Evolutionary conservation across 179 eudicot species (phyloP), one percentile per base, ranked within the genome.

Genomic region (Heliamphora pulchella): DNA sequence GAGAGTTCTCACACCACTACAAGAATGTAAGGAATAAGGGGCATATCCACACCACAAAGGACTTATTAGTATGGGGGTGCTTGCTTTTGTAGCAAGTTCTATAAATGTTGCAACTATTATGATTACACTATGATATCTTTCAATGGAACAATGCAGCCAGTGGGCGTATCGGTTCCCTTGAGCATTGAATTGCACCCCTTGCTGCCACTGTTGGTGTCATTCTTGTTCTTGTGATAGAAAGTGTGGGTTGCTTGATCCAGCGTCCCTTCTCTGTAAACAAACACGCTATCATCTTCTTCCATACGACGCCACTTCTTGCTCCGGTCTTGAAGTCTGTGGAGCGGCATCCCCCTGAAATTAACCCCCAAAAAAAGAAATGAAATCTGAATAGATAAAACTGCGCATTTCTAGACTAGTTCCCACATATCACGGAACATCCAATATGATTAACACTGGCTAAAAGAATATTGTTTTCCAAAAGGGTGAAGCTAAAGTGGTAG

Each of bases 231-330:
- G 50, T 74, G 66, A 65, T 83, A 81, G 10, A 39, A 3, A 7
- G 77, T 46, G 73, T 65, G 57, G 13, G 78, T 55, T 15, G 77
- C 76, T 83, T 79, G 86, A 67, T 88, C 90, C 5, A 86, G 72
- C 1, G 90, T 88, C 83, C 87, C 89, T 39, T 83, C 85, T 83
- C 85, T 84, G 62, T 86, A 88, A 0, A 88, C 88, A 79, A 79
- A 86, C n/a, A 84, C 64, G 15, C 81, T 83, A 22, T 85, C 89
- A 18, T 80, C 83, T 48, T 78, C 85, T 8, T 81, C 84, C 86
- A 88, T 86, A 6, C 87, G 78, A 5, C 78, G 76, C 73, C 84
- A 88, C 80, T 74, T 81, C 81, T 71, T 83, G 39, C 78, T 83
- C 51, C 87, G 51, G 46, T 86, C 90, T 47, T 74, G 53, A 14